Evolutionary conservation across 2,329 filamentous ascomycete genomes (phyloP), one percentile per base, ranked within the genome.

Genomic region (Cladosporium phlei): DNA sequence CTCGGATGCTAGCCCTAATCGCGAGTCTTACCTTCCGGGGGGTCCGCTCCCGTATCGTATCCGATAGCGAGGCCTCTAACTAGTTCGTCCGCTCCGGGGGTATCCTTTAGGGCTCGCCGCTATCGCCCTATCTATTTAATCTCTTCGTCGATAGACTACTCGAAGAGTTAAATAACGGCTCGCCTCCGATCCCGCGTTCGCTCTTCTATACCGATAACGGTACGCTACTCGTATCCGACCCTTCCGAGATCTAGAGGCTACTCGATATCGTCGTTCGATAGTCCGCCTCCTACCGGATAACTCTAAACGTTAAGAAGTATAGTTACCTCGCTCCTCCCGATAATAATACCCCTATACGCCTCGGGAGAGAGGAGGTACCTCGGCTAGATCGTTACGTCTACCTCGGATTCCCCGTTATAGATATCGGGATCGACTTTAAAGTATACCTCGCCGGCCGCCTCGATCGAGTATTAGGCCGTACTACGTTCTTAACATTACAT

Each of bases 131-230:
- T 12, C 38, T 42, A 10, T 42, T 42, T 17, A 42, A 42, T 17
- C 16, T 42, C 38, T 42, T 30, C 19, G 17, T 42, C 6, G 38
- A 42, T 20, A 25, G 20, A 10, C 25, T 42, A 6, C 6, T 42
- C 4, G 38, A 14, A n/a, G n/a, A 16, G 6, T n/a, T 42, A 5
- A 42, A 42, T 16, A n/a, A 28, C 12, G 8, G 14, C 11, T n/a
- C 38, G 6, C 6, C 17, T 5, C 7, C 6, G 5, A 20, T 21
- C 20, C 25, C 24, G 16, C 24, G 19, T 17, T 14, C 24, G 5
- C 27, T 42, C 16, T 42, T 42, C 38, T 42, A 29, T 20, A 25
- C 38, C 5, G 27, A 42, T 19, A 17, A 42, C 25, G 38, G 38
- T 16, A 20, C 20, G 4, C 9, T 42, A 14, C 28, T 42, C 28